Base-by-base conservation (phyloP, 2,329 filamentous ascomycete species). In the Fusarium liriodendri region DNA sequence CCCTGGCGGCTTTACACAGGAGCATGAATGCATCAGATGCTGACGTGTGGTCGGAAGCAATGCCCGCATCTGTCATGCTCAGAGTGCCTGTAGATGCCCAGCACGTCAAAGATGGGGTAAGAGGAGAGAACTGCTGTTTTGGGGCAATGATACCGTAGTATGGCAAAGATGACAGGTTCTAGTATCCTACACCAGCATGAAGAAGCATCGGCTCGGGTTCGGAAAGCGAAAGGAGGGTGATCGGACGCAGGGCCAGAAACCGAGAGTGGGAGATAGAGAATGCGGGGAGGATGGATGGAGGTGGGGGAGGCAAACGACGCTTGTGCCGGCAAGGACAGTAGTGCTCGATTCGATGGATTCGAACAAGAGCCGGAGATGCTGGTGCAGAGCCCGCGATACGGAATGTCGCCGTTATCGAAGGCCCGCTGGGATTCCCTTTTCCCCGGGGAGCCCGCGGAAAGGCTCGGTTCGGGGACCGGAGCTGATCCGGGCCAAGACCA, bases 391-490 rank as follows among this genome's bases (percentile, higher is more conserved):
- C 25, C 27, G 42, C 38, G 47, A 61, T 64, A 62, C 54, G 50
- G 45, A 58, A 66, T 50, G 62, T 32, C 70, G 70, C 47, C 62
- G 59, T 72, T 29, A 47, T 71, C 69, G 22, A 57, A 33, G 22
- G 25, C 32, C 54, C 55, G 45, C 33, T 58, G 37, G 20, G 52
- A 61, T 59, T 64, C 71, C 69, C 57, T 69, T 66, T 63, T 69
- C 70, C 62, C 71, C 69, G 71, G 74, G 50, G 65, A 50, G 67
- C 35, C 63, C 65, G 73, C 75, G 74, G 76, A 77, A 76, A 74
- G 45, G 65, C 64, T 78, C 76, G 76, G 76, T 76, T 77, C 76
- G 74, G 76, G 22, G 61, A 69, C 75, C 75, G 73, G 74, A 72
- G 59, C 55, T 57, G 55, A 66, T 63, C 69, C 74, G 69, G 69